phyloP scores from a whole-genome alignment of 345 rosid species.

The Corchorus olitorius region DNA sequence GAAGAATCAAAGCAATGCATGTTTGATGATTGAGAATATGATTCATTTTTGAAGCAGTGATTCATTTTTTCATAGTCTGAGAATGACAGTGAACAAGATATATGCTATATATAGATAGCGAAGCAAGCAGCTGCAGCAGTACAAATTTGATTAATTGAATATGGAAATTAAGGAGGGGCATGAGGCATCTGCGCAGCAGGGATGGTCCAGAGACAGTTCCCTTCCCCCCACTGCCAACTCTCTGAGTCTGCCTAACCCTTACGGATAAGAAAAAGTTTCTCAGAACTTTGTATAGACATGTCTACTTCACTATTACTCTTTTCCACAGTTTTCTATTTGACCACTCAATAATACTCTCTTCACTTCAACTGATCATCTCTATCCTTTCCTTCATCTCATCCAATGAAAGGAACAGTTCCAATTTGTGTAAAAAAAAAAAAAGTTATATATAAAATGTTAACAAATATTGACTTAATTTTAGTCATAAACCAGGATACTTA shows the following conservation, averaged over 20 bases:
- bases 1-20: background rate
- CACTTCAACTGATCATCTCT: background rate
- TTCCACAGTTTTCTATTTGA: conserved; percentile 13
- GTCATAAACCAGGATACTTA: too few species aligned
- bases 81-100: background rate
- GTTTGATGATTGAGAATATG: background rate
- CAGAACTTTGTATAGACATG: background rate
- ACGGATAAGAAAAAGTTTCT: background rate
- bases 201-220: background rate
- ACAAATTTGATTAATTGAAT: background rate
- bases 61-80: background rate
- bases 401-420: too few species aligned
- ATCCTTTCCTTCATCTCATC: background rate
- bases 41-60: background rate
- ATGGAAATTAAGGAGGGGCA: background rate
- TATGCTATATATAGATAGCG: too few species aligned
- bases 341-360: conserved; percentile 7
- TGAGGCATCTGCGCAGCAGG: background rate
- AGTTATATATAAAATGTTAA: too few species aligned
- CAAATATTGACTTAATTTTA: too few species aligned
- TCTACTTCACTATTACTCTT: background rate
- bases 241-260: background rate
- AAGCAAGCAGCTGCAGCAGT: background rate
- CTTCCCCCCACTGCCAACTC: background rate
- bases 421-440: too few species aligned